A percentile compares a stretch with the other conserved stretches of the same genome.
Evolutionary conservation across 352 stramenopile genomes (phyloP).

Genomic region (Phytophthora pistaciae): DNA sequence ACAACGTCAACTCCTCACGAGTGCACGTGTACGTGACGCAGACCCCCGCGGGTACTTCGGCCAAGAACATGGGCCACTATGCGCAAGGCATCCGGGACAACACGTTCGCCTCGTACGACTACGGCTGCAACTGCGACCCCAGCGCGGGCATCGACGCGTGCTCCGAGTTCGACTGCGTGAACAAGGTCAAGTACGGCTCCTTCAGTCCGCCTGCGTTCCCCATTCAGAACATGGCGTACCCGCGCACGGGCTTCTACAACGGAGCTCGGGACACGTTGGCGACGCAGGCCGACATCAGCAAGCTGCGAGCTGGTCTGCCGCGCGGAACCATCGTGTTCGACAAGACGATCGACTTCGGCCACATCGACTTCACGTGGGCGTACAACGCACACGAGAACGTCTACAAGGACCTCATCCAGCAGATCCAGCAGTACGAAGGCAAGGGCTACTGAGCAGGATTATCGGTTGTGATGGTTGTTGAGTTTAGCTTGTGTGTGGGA

Average conservation of each 20-base stretch:
- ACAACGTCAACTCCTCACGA: constrained; percentile 55
- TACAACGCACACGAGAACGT: constrained; percentile 42
- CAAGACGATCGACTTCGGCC: constrained; percentile 45
- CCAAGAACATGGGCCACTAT: constrained; percentile 64
- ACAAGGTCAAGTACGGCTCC: constrained; percentile 50
- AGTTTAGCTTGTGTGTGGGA: too few relatives aligned
- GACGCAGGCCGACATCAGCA: constrained; percentile 40
- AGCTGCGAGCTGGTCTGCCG: constrained; percentile 43
- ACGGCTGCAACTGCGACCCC: constrained; percentile 46
- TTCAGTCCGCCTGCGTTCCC: constrained; percentile 48
- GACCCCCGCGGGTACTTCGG: constrained; percentile 50
- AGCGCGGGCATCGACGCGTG: constrained; percentile 42
- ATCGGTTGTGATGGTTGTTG: neutral
- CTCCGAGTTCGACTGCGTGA: constrained; percentile 43
- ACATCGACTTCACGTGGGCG: constrained; percentile 61
- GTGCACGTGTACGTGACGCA: constrained; percentile 63
- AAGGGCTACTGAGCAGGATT: constrained; percentile 30
- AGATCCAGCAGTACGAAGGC: constrained; percentile 52
- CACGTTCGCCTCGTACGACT: constrained; percentile 60
- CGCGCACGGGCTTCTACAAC: constrained; percentile 47
- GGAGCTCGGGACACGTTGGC: constrained; percentile 50
- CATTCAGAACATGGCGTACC: constrained; percentile 41
- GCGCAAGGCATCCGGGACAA: constrained; percentile 57
- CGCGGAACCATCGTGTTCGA: constrained; percentile 45
- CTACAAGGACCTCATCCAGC: constrained; percentile 48